Conservation (phyloP, 208 protist genomes). For the Jaenimonas drosophilae region DNA sequence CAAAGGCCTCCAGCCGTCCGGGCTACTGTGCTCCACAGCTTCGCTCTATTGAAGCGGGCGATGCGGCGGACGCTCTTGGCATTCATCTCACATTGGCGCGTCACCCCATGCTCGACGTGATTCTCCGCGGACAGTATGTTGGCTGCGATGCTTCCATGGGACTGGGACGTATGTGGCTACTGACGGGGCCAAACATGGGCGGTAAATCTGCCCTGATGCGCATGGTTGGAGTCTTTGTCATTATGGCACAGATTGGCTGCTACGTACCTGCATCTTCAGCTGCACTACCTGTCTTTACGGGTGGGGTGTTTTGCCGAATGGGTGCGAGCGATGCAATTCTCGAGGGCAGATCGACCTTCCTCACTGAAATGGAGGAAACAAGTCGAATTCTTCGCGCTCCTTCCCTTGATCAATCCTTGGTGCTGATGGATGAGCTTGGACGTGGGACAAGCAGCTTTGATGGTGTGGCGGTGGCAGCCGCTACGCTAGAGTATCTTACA, state of each 20-base stretch:
- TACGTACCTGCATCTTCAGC: constrained; percentile 89
- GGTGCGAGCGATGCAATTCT: constrained; percentile 90
- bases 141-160: constrained; percentile 40
- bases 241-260: constrained; percentile 93
- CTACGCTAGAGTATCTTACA: constrained; percentile 88
- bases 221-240: constrained; percentile 84
- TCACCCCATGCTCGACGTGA: constrained; percentile 62
- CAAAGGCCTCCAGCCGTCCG: constrained; percentile 28
- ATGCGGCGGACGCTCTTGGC: constrained; percentile 7
- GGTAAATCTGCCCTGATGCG: constrained; percentile 92
- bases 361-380: constrained; percentile 96
- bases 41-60: not conserved
- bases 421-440: constrained; percentile 96
- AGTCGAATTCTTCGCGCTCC: constrained; percentile 79
- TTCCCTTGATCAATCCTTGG: constrained; percentile 70
- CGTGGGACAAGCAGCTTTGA: constrained; percentile 94
- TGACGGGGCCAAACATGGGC: constrained; percentile 95
- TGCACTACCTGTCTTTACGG: constrained; percentile 75
- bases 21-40: constrained; percentile 52
- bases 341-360: constrained; percentile 92
- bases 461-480: constrained; percentile 88
- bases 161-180: constrained; percentile 49
- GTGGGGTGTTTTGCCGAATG: constrained; percentile 91
- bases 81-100: constrained; percentile 50
- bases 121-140: constrained; percentile 52